Base-by-base conservation (phyloP, 1,284 basidiomycete genomes). In the Mycena citricolor region DNA sequence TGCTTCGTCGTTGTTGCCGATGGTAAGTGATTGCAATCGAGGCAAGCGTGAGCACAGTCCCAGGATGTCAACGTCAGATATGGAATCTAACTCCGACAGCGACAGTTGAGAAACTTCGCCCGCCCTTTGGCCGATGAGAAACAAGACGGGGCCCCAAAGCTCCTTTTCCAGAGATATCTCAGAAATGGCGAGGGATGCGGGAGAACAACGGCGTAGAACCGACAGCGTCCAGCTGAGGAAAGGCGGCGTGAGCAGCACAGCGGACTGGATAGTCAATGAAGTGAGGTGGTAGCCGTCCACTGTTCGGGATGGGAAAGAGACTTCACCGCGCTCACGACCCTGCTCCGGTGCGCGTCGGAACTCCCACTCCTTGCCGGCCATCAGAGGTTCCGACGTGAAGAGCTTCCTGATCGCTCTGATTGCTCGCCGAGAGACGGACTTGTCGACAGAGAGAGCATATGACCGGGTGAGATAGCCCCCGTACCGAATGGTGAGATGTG, bases 221-320 rank as follows among this genome's bases (percentile, higher is more conserved):
- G 50, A 52, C 5, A 52, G 26, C 12, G 50, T 52, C 50, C 50
- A 52, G 35, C 16, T 34, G 24, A 52, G 45, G 37, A 42, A 44
- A 4, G 50, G 50, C 2, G 46, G 50, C 42, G 32, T 48, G 16
- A 52, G 22, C 16, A 52, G 50, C 28, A 48, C 28, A 20, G 35
- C 50, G 11, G 50, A 52, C 26, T 52, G 42, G 21, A 52, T 52
- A 31, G 42, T 45, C 7, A 52, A 39, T 2, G 46, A 32, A 4
- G 39, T 45, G 7, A 52, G 42, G 12, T 19, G 35, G 24, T 30
- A 14, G 5, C 35, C 22, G 8, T 39, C 42, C 13, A 39, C 29
- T 7, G 26, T 4, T 19, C 26, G 34, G 6, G 38, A 13, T 3
- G 42, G 12, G 5, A 41, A 28, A 2, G 38, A 29, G 13, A 35